Conservation (phyloP, 345 rosid species). For the Linum lewisii region DNA sequence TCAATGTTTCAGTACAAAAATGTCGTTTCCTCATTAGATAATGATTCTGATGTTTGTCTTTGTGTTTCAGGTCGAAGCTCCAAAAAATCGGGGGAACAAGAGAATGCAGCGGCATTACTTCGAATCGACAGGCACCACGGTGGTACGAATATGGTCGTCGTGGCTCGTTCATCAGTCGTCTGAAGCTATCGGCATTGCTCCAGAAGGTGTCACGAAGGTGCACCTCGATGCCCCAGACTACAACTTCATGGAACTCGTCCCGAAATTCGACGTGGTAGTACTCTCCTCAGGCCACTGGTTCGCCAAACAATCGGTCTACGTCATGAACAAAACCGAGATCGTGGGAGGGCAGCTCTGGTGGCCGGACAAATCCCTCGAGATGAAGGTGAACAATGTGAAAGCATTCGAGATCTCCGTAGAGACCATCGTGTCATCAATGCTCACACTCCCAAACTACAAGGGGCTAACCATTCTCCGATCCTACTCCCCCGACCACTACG, state of each 20-base stretch:
- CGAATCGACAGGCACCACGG: slow-evolving; percentile 54
- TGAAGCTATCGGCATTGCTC: slow-evolving; percentile 54
- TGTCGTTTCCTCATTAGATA: too few relatives aligned
- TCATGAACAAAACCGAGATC: slow-evolving; percentile 57
- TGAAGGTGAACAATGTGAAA: slow-evolving; percentile 70
- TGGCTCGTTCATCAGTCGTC: slow-evolving; percentile 77
- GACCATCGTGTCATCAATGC: slow-evolving; percentile 59
- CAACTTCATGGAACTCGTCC: slow-evolving; percentile 57
- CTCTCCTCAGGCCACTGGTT: slow-evolving; percentile 98
- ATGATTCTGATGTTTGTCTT: background rate
- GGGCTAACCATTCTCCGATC: slow-evolving; percentile 77
- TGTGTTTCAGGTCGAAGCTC: slow-evolving; percentile 71
- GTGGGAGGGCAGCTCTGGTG: slow-evolving; percentile 97
- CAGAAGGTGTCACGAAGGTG: slow-evolving; percentile 68
- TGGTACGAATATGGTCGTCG: slow-evolving; percentile 89
- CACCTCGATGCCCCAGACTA: slow-evolving; percentile 77
- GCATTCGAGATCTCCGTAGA: slow-evolving; percentile 87
- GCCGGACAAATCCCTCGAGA: slow-evolving; percentile 57
- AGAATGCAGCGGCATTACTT: slow-evolving; percentile 85
- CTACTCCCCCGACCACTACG: slow-evolving; percentile 94
- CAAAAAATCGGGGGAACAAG: slow-evolving; percentile 72
- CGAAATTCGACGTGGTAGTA: slow-evolving; percentile 62
- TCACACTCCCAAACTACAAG: slow-evolving; percentile 59
- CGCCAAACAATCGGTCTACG: slow-evolving; percentile 83
- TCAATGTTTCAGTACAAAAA: background rate